These are phyloP conservation scores for Calonectria henricotiae DNA, from an alignment of 2,329 filamentous ascomycete genomes.

Conservation along the genomic window DNA sequence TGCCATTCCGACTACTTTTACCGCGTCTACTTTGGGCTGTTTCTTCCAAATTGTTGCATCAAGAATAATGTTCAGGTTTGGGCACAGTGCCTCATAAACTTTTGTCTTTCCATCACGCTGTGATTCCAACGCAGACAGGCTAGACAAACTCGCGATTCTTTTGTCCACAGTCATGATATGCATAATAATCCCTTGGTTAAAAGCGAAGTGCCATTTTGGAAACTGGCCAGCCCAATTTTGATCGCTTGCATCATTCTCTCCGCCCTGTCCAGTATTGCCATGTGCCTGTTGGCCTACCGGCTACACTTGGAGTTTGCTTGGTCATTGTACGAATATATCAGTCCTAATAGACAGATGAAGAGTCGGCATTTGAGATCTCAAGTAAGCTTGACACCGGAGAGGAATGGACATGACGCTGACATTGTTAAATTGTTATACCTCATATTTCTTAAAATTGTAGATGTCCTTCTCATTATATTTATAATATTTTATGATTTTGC, in stretches of 20 bases:
- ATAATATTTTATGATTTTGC: slow-evolving; percentile 11
- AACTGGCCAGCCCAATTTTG: background rate
- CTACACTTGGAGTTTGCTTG: slow-evolving; percentile 19
- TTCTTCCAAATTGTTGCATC: slow-evolving; percentile 9
- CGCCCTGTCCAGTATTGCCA: background rate
- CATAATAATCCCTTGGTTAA: background rate
- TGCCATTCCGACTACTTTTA: background rate
- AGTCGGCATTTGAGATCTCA: background rate
- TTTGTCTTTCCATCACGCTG: background rate
- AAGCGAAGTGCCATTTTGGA: background rate
- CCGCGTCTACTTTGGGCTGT: background rate
- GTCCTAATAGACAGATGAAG: slow-evolving; percentile 3
- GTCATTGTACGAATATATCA: slow-evolving; percentile 10
- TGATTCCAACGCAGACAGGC: background rate
- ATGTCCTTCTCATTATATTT: background rate
- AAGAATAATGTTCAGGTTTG: slow-evolving; percentile 15
- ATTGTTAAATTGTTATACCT: background rate
- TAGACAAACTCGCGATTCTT: background rate
- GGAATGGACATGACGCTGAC: background rate
- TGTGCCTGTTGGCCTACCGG: slow-evolving; percentile 4
- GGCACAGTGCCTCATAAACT: background rate
- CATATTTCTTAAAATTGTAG: slow-evolving; percentile 12
- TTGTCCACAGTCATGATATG: background rate
- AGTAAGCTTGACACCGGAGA: background rate
- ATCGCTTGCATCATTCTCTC: slow-evolving; percentile 1